Base-by-base conservation (phyloP, 176 grass and related monocot genomes). In the Chloris gayana region DNA sequence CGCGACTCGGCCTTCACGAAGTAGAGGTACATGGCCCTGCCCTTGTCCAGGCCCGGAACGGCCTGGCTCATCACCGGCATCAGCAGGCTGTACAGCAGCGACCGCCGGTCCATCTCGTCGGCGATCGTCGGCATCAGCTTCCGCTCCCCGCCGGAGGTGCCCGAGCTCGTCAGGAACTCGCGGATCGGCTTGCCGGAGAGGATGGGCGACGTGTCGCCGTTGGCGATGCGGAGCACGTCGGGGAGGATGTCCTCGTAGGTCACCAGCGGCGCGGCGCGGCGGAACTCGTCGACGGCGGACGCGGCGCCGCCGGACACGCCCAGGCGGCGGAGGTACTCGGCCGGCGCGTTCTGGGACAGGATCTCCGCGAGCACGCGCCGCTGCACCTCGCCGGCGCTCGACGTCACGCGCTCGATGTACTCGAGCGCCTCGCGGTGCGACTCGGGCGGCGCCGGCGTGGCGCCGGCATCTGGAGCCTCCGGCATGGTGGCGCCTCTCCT, bases 91-190 rank as follows among this genome's bases (percentile, higher is more conserved):
- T 91, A 91, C 4, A 91, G 74, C 17, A 27, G 44, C n/a, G 78
- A 78, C 19, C 89, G 66, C 29, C 89, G 82, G 38, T 91, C 86
- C 85, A 91, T 76, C 78, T 91, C 89, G 47, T 91, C 89, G 72
- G 58, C 83, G 29, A 91, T 88, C 24, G 89, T 78, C 18, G 89
- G 89, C 86, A 91, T 91, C 78, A 91, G 74, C 89, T 91, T 91
- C 27, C 89, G 77, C 86, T 91, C 89, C 31, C 89, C 89, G 2
- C 85, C 89, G 13, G 89, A 91, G 54, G 89, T 91, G 22, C 89
- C 89, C 7, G 89, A 91, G 74, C 89, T 91, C 64, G 89, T 91
- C 42, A 88, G 89, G 89, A 91, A 91, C 89, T 91, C 89, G 3
- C 65, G 0, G 86, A 79, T 49, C 42, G 89, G 89, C 62, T 88